Evolutionary conservation across 1,284 basidiomycete genomes (phyloP), one percentile per base, ranked within the genome.

Genomic region (Boletus mariae): DNA sequence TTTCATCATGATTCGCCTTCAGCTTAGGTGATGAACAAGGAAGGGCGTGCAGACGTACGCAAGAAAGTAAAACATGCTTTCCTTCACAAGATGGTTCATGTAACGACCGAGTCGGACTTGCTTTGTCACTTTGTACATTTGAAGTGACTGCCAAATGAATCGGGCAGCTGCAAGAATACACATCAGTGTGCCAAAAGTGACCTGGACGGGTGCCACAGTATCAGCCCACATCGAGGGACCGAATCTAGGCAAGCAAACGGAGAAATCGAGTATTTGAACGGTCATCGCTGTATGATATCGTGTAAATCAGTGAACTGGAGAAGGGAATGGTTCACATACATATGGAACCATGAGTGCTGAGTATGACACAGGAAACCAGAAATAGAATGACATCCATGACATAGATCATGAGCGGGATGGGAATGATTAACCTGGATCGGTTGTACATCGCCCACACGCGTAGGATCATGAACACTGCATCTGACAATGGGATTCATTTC

Each of bases 381-480:
- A 17, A n/a, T 25, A 31, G 6, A 4, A 40, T 10, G 13, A 50
- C 11, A 13, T 35, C 41, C 25, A 7, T 11, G 11, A 28, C 32
- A 20, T 44, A 48, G 13, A 48, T 3, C 7, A 20, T 2, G 11
- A 44, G 41, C 5, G 29, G 41, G 23, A 42, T 15, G 7, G 11
- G 13, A 13, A 43, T 9, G 15, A 49, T 43, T 8, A 20, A 12
- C 10, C 11, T 43, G 5, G 49, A 50, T 20, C 20, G 49, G 6
- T 11, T n/a, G 23, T 37, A 50, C 31, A 50, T 28, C 7, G n/a
- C 49, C 31, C 31, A 49, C 7, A 43, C 23, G 15, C 49, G 49
- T 2, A 50, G 41, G n/a, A 50, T 35, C 49, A 50, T 50, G 12
- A 50, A 6, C 25, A 50, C 49, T 50, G n/a, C 13, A 26, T 15